Base-by-base conservation (phyloP, 495 filamentous ascomycete genomes). In the Jackrogersella minutella region DNA sequence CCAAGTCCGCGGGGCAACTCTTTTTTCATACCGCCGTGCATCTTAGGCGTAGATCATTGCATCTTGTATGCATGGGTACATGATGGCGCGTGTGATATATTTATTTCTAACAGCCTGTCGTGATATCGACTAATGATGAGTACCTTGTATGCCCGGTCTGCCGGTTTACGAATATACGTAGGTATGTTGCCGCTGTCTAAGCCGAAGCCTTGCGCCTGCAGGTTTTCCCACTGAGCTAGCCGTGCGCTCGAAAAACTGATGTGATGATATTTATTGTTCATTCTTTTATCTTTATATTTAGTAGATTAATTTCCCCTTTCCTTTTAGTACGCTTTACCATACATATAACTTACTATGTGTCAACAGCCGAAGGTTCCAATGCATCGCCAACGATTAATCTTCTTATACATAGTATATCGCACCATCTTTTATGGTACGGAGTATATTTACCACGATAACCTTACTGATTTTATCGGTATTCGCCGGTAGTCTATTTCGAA, bases 131-230 rank as follows among this genome's bases (percentile, higher is more conserved):
- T 46, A 54, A 41, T 51, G 34, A 26, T 60, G 54, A 50, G 16
- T 10, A 51, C 28, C 31, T 43, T 22, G 26, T 30, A 30, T 30
- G 26, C n/a, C n/a, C n/a, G n/a, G n/a, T n/a, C n/a, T n/a, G n/a
- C n/a, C n/a, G n/a, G n/a, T n/a, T n/a, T 30, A 30, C 7, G 26
- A 3, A 30, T 30, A 7, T 8, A 51, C 24, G 36, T 43, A 34
- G 30, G 22, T 52, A 41, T 40, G 43, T 52, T 51, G 60, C 55
- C 60, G 21, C 54, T 19, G 59, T 52, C 41, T 60, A 55, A 64
- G 60, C 55, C 60, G 30, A 69, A 65, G 66, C 55, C 56, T 64
- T 58, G 41, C 43, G 33, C 11, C 36, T 69, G 57, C 37, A 58
- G 10, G 17, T 55, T 39, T 21, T 33, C 28, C 34, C 41, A 33